These are phyloP conservation scores for Oxalis stricta DNA, from an alignment of 441 rosid species.

Conservation along the genomic window DNA sequence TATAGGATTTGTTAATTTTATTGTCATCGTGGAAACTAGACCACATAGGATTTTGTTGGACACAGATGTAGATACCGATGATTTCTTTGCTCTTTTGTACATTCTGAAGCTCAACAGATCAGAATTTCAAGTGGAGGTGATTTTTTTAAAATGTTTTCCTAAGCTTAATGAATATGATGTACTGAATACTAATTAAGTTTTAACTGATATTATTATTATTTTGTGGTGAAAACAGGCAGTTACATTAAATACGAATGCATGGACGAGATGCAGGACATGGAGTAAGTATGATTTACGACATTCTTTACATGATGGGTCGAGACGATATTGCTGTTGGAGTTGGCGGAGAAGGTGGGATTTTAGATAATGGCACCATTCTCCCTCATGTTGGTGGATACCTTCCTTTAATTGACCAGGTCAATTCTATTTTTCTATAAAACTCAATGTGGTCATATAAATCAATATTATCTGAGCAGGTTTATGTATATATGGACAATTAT, in stretches of 20 bases:
- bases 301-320: conserved; percentile 86
- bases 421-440: too few relatives aligned
- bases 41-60: conserved; percentile 61
- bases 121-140: conserved; percentile 64
- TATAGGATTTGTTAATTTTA: conserved; percentile 15
- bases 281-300: conserved; percentile 69
- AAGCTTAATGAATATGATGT: too few relatives aligned
- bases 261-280: conserved; percentile 85
- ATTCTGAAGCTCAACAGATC: conserved; percentile 71
- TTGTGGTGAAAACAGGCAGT: conserved; percentile 37
- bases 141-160: too few relatives aligned
- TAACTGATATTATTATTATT: not conserved
- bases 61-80: conserved; percentile 84
- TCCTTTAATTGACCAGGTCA: conserved; percentile 88
- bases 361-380: conserved; percentile 42
- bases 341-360: conserved; percentile 88
- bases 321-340: conserved; percentile 70
- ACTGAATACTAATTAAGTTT: too few relatives aligned
- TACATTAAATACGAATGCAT: conserved; percentile 56
- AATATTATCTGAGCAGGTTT: too few relatives aligned
- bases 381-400: conserved; percentile 81
- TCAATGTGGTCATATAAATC: too few relatives aligned
- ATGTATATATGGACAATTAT: too few relatives aligned
- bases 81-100: conserved; percentile 74
- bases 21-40: conserved; percentile 17